Evolutionary conservation across 352 stramenopile species (phyloP).

Genomic region (Phytophthora pluvialis): DNA sequence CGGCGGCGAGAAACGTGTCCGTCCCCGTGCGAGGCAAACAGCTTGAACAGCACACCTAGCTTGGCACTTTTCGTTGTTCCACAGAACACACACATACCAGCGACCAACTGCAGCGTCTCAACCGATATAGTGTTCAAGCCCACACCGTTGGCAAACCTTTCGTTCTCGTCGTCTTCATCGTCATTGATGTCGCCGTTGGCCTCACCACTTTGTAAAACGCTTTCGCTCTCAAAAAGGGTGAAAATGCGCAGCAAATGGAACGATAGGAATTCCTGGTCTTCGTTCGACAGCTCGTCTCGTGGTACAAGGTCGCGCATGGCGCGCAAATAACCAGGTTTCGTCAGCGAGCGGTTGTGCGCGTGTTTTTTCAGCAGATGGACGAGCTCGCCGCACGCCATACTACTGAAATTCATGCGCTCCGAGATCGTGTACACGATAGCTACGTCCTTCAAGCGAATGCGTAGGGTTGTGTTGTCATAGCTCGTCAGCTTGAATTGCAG

Average conservation of each 20-base stretch:
- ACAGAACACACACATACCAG: slow-evolving; percentile 94
- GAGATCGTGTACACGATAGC: slow-evolving; percentile 89
- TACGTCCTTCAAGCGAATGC: slow-evolving; percentile 86
- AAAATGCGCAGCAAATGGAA: slow-evolving; percentile 88
- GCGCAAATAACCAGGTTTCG: slow-evolving; percentile 77
- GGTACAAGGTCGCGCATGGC: slow-evolving; percentile 81
- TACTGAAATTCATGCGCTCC: slow-evolving; percentile 84
- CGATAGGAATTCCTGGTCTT: slow-evolving; percentile 89
- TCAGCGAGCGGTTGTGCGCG: slow-evolving; percentile 67
- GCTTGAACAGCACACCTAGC: slow-evolving; percentile 87
- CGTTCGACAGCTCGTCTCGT: slow-evolving; percentile 72
- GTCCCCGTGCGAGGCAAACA: slow-evolving; percentile 72
- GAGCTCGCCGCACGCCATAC: slow-evolving; percentile 66
- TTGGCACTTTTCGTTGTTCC: slow-evolving; percentile 96
- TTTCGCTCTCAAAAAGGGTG: slow-evolving; percentile 84
- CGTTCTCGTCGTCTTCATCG: slow-evolving; percentile 26
- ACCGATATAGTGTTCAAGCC: slow-evolving; percentile 64
- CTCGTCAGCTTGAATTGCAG: slow-evolving; percentile 90
- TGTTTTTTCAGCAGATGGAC: slow-evolving; percentile 77
- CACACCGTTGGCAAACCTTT: slow-evolving; percentile 22
- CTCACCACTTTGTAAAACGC: slow-evolving; percentile 49
- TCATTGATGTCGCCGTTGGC: slow-evolving; percentile 30
- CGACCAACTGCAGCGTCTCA: slow-evolving; percentile 70
- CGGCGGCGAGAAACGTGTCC: slow-evolving; percentile 73
- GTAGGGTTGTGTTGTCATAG: slow-evolving; percentile 81